Evolutionary conservation across 345 rosid species (phyloP), one percentile per base, ranked within the genome.

Genomic region (Euphorbia pulcherrima): DNA sequence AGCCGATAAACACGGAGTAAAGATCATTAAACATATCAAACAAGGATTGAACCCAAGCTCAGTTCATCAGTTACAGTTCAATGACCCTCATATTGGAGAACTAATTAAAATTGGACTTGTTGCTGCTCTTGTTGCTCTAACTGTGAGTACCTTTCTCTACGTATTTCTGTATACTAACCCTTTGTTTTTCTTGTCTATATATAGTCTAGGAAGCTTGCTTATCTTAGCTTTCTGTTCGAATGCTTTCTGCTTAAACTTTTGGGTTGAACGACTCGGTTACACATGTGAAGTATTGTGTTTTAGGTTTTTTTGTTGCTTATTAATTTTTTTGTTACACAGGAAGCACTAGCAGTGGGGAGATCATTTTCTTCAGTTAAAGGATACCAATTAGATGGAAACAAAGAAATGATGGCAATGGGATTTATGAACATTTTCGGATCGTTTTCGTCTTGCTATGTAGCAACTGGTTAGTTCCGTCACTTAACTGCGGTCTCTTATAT

Each of bases 341-440:
- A 92, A 80, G 97, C 94, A 63, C 78, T 85, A 29, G 98, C 97
- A 1, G 98, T 92, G 1, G 96, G 98, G 14, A 80, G 92, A 48
- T 88, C 96, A 24, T 86, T 92, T 64, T 91, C 98, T 0, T 77
- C 92, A 23, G 55, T 88, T 0, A 92, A 87, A 75, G 98, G 98
- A 10, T 92, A 90, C 80, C 88, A 68, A 33, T 77, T 88, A 6
- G 90, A 87, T 51, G 98, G 98, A 55, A 92, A 84, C 83, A 89
- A 92, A 74, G 98, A 92, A 80, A 88, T 92, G 98, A 83, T 87
- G 10, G 90, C 97, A 55, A 79, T 92, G 70, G 98, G 97, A 52
- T 74, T 81, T 79, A 86, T 75, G 88, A 90, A 92, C 79, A 79
- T 92, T 57, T 26, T 87, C 8, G 98, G 97, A 67, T 92, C 97